Evolutionary conservation across 2,329 filamentous ascomycete genomes (phyloP).

Genomic region (Hymenoscyphus infarciens): DNA sequence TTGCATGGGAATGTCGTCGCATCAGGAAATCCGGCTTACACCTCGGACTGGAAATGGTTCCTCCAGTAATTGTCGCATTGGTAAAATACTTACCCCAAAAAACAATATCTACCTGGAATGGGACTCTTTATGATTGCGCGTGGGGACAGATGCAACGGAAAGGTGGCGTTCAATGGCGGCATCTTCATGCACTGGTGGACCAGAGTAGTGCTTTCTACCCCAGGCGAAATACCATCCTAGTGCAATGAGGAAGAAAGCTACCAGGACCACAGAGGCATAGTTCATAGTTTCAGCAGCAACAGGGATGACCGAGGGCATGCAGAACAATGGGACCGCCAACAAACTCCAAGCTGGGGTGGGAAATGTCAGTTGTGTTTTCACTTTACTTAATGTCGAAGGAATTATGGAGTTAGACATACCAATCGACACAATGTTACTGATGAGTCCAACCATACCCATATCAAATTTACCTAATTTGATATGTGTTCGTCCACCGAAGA

Average conservation of each 20-base stretch:
- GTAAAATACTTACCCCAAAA: background rate
- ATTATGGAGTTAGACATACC: background rate
- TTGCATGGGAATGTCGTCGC: background rate
- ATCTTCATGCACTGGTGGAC: conserved; percentile 41
- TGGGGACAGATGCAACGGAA: conserved; percentile 13
- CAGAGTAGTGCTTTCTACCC: conserved; percentile 64
- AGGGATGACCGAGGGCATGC: conserved; percentile 64
- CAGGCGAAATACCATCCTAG: conserved; percentile 65
- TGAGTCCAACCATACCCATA: conserved; percentile 57
- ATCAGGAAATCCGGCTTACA: background rate
- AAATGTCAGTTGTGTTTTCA: background rate
- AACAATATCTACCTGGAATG: background rate
- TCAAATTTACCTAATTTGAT: conserved; percentile 54
- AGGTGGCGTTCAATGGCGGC: conserved; percentile 12
- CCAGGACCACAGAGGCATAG: conserved; percentile 61
- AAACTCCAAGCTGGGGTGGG: conserved; percentile 57
- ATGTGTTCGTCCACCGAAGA: conserved; percentile 53
- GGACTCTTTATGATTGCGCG: background rate
- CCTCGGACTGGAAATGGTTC: background rate
- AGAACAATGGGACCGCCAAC: conserved; percentile 70
- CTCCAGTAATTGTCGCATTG: background rate
- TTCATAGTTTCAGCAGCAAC: conserved; percentile 61
- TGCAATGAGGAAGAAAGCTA: conserved; percentile 59
- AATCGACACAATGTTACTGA: conserved; percentile 50
- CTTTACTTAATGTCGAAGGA: conserved; percentile 1